Evolutionary conservation across 1,284 basidiomycete species (phyloP).

Genomic region (Cutaneotrichosporon sp.): DNA sequence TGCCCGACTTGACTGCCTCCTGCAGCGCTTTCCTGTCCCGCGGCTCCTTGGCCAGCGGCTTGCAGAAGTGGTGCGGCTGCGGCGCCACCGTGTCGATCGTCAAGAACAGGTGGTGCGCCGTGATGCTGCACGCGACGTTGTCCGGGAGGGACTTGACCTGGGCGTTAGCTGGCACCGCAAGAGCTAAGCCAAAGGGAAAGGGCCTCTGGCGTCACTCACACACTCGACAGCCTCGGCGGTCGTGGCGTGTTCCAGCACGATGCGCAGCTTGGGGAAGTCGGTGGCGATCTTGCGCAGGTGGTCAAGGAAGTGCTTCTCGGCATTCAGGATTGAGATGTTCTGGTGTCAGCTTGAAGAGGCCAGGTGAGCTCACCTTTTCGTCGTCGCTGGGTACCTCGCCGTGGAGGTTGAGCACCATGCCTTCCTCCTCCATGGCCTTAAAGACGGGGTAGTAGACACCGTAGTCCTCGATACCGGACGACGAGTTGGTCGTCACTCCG

Average conservation of each 20-base stretch:
- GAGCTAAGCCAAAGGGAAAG: too few relatives aligned
- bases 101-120: constrained; percentile 89
- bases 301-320: constrained; percentile 82
- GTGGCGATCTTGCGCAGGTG: constrained; percentile 79
- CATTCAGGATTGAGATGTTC: constrained; percentile 91
- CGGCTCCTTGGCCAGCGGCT: constrained; percentile 95
- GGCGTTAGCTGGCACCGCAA: too few relatives aligned
- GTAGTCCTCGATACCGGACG: constrained; percentile 94
- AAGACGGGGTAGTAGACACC: constrained; percentile 92
- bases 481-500: constrained; percentile 97
- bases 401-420: constrained; percentile 93
- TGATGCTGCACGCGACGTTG: constrained; percentile 95
- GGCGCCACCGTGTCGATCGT: constrained; percentile 98
- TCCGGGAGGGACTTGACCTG: constrained; percentile 68
- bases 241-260: constrained; percentile 99
- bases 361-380: constrained; percentile 55
- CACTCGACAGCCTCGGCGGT: constrained; percentile 90
- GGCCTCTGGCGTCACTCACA: constrained; percentile 35
- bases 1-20: constrained; percentile 74
- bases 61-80: constrained; percentile 94
- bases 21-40: constrained; percentile 82
- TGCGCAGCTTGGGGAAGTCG: constrained; percentile 85
- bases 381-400: constrained; percentile 94
- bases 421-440: constrained; percentile 85
- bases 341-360: constrained; percentile 36